These are phyloP conservation scores for Linum usitatissimum DNA, from an alignment of 345 rosid genomes.

Conservation along the genomic window DNA sequence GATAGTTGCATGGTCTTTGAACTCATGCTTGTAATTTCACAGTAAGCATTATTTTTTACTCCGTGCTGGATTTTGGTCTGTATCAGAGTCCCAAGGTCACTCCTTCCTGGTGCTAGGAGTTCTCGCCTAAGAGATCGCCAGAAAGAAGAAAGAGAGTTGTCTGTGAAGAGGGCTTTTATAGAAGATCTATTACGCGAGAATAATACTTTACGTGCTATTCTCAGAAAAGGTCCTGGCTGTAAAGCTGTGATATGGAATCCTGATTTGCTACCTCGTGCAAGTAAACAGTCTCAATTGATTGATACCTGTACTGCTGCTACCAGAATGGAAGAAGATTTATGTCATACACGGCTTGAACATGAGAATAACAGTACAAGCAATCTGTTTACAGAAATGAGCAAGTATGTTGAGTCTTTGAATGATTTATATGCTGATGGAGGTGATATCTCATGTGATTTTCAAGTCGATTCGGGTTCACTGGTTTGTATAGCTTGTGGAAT, in stretches of 20 bases:
- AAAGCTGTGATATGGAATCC: conserved; percentile 74
- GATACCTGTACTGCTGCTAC: conserved; percentile 19
- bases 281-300: conserved; percentile 36
- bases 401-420: conserved; percentile 70
- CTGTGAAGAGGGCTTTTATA: conserved; percentile 82
- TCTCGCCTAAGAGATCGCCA: conserved; percentile 91
- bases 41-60: neutral
- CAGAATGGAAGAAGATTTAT: conserved; percentile 25
- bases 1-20: conserved; percentile 9
- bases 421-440: conserved; percentile 55
- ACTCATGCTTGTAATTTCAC: neutral
- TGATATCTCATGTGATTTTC: conserved; percentile 75
- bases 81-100: conserved; percentile 84
- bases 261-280: conserved; percentile 53
- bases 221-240: conserved; percentile 33
- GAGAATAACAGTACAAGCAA: conserved; percentile 17
- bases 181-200: conserved; percentile 76
- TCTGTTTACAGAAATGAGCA: conserved; percentile 69
- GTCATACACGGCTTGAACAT: conserved; percentile 25
- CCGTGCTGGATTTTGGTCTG: conserved; percentile 14
- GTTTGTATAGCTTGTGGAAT: conserved; percentile 95
- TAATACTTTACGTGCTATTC: conserved; percentile 44
- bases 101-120: conserved; percentile 91
- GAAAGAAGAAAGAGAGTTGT: conserved; percentile 80
- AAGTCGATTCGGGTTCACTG: conserved; percentile 78